Evolutionary conservation across 768 basidiomycete species (phyloP), one percentile per base, ranked within the genome.

Genomic region (Amylocystis lapponica): DNA sequence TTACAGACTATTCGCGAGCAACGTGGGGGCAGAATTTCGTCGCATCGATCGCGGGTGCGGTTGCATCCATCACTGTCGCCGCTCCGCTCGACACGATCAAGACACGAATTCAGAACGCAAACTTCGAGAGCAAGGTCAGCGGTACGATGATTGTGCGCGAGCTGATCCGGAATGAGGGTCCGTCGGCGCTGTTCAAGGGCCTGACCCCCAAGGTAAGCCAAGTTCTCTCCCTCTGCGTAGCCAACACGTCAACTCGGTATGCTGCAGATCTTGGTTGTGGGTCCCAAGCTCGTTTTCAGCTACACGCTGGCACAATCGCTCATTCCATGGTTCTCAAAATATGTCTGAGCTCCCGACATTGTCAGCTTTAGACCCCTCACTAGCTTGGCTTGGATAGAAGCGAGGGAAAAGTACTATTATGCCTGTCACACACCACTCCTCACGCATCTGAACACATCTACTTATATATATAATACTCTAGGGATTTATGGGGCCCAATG

Each of bases 11-110:
- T 70, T 86, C 83, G 40, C 78, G 83, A 53, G 95, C 95, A n/a
- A 97, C 95, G 0, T 97, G 93, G 92, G 71, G 69, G 9, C 93
- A 99, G 67, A 99, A 99, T 72, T 98, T 98, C 58, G 77, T 98
- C 53, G 92, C 95, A 1, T 95, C 92, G 11, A 76, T 98, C 46
- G 86, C 83, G 4, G 95, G 95, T 61, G 95, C 94, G 30, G 83
- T 96, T 30, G 85, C 95, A 3, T 94, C 91, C 25, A 97, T 99
- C 59, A 90, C 90, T 8, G 81, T 98, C 54, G 94, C 95, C 13
- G 94, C 95, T 3, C 95, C 95, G 0, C 82, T 99, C 10, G 95
- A 98, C 55, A 84, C 83, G 27, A 81, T 99, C 69, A 99, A 99
- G 73, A 93, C 94, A 16, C 88, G 94, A 21, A 96, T 99, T 48